Percentiles rank a stretch among this genome's conserved stretches.
Conservation (phyloP, 2,329 filamentous ascomycete genomes). For the Xylaria sp. region DNA sequence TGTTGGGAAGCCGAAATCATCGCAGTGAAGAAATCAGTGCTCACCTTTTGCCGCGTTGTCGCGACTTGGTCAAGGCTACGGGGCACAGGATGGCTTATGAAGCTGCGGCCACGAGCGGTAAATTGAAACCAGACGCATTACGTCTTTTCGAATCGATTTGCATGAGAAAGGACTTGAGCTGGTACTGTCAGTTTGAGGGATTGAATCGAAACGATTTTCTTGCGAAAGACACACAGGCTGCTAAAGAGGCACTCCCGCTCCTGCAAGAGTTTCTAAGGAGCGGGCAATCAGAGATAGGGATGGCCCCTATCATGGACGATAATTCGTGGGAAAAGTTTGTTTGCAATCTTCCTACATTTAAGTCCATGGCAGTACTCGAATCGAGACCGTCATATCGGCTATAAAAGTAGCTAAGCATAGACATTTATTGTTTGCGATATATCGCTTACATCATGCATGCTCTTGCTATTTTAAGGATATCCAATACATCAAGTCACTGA, state of each 20-base stretch:
- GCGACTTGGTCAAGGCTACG: constrained; percentile 41
- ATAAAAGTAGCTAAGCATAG: not conserved
- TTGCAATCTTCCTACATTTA: constrained; percentile 25
- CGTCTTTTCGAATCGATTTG: constrained; percentile 33
- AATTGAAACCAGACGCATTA: constrained; percentile 24
- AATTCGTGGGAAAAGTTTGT: constrained; percentile 30
- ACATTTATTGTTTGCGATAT: not conserved
- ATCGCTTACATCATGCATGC: not conserved
- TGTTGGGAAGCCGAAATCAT: constrained; percentile 23
- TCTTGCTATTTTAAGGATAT: not conserved
- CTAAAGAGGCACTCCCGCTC: constrained; percentile 22
- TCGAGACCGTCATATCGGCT: not conserved
- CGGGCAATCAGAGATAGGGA: not conserved
- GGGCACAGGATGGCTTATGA: constrained; percentile 48
- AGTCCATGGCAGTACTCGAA: not conserved
- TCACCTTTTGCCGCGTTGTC: constrained; percentile 42
- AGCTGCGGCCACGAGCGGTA: constrained; percentile 33
- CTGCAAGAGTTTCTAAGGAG: constrained; percentile 21
- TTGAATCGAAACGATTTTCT: constrained; percentile 28
- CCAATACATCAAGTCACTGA: too few relatives aligned
- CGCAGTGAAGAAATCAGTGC: constrained; percentile 39
- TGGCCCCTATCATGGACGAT: constrained; percentile 32
- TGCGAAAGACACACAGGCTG: constrained; percentile 9
- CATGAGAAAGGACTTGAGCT: constrained; percentile 31
- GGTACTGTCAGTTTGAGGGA: constrained; percentile 32